A percentile compares a stretch with the other conserved stretches of the same genome.
Conservation (phyloP, 2,329 filamentous ascomycete genomes). For the Nannizziopsis arthrosporioides region DNA sequence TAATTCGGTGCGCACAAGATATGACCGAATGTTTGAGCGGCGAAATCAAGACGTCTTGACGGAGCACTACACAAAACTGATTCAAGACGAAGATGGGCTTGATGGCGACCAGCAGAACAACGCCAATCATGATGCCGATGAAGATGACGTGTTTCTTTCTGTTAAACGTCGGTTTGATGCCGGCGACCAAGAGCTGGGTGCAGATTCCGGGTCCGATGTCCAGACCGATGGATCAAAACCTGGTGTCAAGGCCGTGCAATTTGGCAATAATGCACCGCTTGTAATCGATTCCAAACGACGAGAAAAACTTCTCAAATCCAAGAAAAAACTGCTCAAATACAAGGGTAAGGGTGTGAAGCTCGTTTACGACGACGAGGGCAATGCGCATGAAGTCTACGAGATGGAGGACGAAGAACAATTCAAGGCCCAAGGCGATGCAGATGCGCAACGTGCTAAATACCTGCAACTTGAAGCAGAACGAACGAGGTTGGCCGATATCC, state of each 20-base stretch:
- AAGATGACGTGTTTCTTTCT: slow-evolving; percentile 70
- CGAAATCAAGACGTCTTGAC: slow-evolving; percentile 92
- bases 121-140: slow-evolving; percentile 43
- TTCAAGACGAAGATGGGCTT: slow-evolving; percentile 46
- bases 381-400: slow-evolving; percentile 74
- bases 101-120: slow-evolving; percentile 28
- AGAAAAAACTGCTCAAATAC: slow-evolving; percentile 86
- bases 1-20: slow-evolving; percentile 74
- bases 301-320: slow-evolving; percentile 88
- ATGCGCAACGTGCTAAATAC: slow-evolving; percentile 65
- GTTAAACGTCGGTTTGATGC: slow-evolving; percentile 79
- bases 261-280: slow-evolving; percentile 57
- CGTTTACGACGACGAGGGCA: slow-evolving; percentile 85
- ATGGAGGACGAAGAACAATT: slow-evolving; percentile 79
- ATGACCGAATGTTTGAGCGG: slow-evolving; percentile 95
- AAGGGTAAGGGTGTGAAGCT: slow-evolving; percentile 77
- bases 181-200: slow-evolving; percentile 45
- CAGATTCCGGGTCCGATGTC: slow-evolving; percentile 28
- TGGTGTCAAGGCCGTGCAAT: slow-evolving; percentile 31
- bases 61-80: slow-evolving; percentile 82
- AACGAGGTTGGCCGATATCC: slow-evolving; percentile 62
- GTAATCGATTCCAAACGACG: slow-evolving; percentile 88
- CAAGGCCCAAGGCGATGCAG: slow-evolving; percentile 58
- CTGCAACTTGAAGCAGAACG: slow-evolving; percentile 61
- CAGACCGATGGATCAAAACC: slow-evolving; percentile 31